Evolutionary conservation across 768 basidiomycete species (phyloP).

Genomic region (Gyrodon lividus): DNA sequence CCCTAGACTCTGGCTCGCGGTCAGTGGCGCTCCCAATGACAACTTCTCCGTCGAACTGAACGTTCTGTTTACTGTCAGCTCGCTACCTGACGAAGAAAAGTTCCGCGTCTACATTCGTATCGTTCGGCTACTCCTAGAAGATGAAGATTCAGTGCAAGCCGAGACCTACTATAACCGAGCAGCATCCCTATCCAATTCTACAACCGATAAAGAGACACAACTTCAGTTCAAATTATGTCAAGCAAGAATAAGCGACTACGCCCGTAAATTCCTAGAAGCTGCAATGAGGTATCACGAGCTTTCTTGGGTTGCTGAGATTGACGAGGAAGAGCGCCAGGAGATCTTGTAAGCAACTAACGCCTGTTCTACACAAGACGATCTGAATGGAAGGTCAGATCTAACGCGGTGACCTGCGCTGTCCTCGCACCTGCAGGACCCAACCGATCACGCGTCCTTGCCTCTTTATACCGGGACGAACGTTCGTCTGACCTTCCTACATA

Average conservation of each 20-base stretch:
- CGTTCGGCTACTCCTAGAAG: constrained; percentile 90
- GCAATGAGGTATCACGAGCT: constrained; percentile 93
- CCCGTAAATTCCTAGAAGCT: constrained; percentile 91
- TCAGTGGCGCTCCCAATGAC: constrained; percentile 31
- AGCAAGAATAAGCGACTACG: constrained; percentile 91
- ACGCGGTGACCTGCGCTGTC: constrained; percentile 94
- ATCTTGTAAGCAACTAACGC: constrained; percentile 67
- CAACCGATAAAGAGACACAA: constrained; percentile 73
- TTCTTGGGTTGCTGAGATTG: constrained; percentile 86
- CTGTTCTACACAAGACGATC: constrained; percentile 1
- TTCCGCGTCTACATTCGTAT: constrained; percentile 91
- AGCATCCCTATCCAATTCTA: constrained; percentile 80
- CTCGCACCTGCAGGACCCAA: constrained; percentile 97
- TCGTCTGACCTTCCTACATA: constrained; percentile 74
- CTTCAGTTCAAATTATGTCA: constrained; percentile 90
- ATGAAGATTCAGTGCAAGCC: constrained; percentile 96
- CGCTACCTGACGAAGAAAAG: constrained; percentile 79
- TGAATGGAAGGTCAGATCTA: constrained; percentile 49
- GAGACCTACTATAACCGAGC: constrained; percentile 98
- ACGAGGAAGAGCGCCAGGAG: constrained; percentile 87
- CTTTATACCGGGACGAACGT: constrained; percentile 93
- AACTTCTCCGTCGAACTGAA: constrained; percentile 5
- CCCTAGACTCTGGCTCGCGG: constrained; percentile 88
- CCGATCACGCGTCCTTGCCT: constrained; percentile 88
- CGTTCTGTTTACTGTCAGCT: constrained; percentile 35